A percentile compares a stretch with the other conserved stretches of the same genome.
phyloP scores from a whole-genome alignment of 2,329 filamentous ascomycete genomes.

The Alternaria incomplexa region DNA sequence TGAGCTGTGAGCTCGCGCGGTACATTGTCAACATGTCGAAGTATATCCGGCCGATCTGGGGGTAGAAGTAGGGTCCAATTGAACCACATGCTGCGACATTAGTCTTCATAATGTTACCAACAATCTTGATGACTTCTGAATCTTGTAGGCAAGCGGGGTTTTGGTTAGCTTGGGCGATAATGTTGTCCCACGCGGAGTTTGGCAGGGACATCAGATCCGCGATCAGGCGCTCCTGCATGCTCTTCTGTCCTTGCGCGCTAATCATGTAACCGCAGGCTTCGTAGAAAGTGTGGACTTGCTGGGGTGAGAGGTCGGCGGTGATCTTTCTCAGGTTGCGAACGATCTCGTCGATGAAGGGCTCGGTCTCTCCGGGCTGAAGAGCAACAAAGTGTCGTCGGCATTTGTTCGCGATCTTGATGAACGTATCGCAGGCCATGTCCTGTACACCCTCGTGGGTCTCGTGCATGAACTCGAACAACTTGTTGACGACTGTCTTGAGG shows the following conservation, averaged over 20 bases:
- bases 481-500: constrained; percentile 98
- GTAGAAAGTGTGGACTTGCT: constrained; percentile 98
- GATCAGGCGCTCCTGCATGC: constrained; percentile 89
- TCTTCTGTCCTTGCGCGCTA: constrained; percentile 93
- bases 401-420: constrained; percentile 99
- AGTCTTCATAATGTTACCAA: constrained; percentile 99
- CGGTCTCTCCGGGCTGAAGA: constrained; percentile 88
- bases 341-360: constrained; percentile 98
- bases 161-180: constrained; percentile 85
- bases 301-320: constrained; percentile 90
- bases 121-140: constrained; percentile 94
- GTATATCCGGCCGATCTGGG: constrained; percentile 96
- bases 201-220: constrained; percentile 91
- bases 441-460: constrained; percentile 99
- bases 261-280: constrained; percentile 99
- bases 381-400: constrained; percentile 98
- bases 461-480: constrained; percentile 99
- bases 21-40: constrained; percentile 99
- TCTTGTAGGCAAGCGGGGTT: constrained; percentile 89
- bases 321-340: constrained; percentile 95
- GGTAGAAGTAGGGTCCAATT: constrained; percentile 96
- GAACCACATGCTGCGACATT: constrained; percentile 98
- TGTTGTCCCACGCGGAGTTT: constrained; percentile 93
- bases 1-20: constrained; percentile 92
- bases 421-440: constrained; percentile 99